Evolutionary conservation across 1,284 basidiomycete genomes (phyloP).

Genomic region (Grifola frondosa): DNA sequence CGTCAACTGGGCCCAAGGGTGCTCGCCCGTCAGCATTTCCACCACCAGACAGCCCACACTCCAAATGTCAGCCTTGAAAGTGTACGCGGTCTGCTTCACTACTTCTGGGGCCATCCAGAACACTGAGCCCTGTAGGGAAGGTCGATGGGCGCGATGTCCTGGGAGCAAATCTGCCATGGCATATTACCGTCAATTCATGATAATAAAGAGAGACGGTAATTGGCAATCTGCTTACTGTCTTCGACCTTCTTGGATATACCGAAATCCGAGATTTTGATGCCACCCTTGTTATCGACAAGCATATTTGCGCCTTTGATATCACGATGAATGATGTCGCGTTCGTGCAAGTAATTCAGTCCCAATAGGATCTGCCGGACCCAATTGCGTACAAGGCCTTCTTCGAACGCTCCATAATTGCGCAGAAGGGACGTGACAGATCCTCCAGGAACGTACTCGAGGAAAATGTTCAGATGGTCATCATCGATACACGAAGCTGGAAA

Average conservation of each 20-base stretch:
- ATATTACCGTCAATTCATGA: slow-evolving; percentile 8
- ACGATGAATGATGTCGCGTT: slow-evolving; percentile 93
- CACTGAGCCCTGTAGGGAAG: slow-evolving; percentile 93
- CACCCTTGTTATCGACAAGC: slow-evolving; percentile 97
- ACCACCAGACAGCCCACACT: slow-evolving; percentile 96
- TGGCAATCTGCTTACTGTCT: slow-evolving; percentile 67
- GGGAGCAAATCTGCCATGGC: slow-evolving; percentile 65
- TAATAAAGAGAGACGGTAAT: not conserved
- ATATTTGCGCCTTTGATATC: slow-evolving; percentile 99
- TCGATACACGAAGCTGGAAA: slow-evolving; percentile 83
- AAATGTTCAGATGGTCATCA: slow-evolving; percentile 91
- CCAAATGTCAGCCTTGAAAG: slow-evolving; percentile 97
- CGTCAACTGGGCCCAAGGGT: slow-evolving; percentile 96
- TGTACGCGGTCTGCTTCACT: slow-evolving; percentile 94
- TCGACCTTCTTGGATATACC: slow-evolving; percentile 99
- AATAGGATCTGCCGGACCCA: slow-evolving; percentile 94
- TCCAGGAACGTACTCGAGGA: slow-evolving; percentile 98
- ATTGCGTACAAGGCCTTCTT: slow-evolving; percentile 91
- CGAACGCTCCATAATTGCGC: slow-evolving; percentile 94
- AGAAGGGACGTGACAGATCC: slow-evolving; percentile 94
- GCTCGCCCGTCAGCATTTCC: slow-evolving; percentile 97
- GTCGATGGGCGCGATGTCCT: slow-evolving; percentile 79
- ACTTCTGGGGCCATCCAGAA: slow-evolving; percentile 99
- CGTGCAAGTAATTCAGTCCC: slow-evolving; percentile 92
- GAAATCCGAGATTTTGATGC: slow-evolving; percentile 98